Conservation (phyloP, 257 asterid species). For the Thymus quinquecostatus region DNA sequence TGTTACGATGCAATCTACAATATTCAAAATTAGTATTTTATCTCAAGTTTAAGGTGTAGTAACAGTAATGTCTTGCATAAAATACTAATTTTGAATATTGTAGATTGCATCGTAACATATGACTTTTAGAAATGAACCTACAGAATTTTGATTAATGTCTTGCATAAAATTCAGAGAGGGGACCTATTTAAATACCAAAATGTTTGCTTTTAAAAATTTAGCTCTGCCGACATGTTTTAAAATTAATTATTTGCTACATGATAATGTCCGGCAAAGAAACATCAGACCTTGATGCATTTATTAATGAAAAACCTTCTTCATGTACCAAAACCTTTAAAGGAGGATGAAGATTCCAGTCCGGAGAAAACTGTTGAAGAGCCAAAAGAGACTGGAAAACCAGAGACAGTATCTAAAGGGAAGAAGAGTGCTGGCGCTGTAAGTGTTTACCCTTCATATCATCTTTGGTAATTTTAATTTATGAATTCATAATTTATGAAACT, state of each 20-base stretch:
- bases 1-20: too few species aligned
- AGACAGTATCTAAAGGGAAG: conserved; percentile 47
- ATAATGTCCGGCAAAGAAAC: conserved; percentile 8
- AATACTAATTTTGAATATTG: too few species aligned
- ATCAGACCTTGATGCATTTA: conserved; percentile 23
- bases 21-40: too few species aligned
- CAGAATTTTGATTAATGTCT: too few species aligned
- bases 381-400: conserved; percentile 46
- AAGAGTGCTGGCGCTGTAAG: conserved; percentile 56
- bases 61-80: too few species aligned
- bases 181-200: too few species aligned
- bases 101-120: too few species aligned
- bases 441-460: conserved; percentile 10
- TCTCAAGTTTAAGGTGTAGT: too few species aligned
- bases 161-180: too few species aligned
- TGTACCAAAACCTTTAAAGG: conserved; percentile 52
- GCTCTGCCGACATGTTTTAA: conserved; percentile 16
- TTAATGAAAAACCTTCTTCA: conserved; percentile 27
- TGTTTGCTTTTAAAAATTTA: not conserved
- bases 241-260: conserved; percentile 4
- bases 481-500: conserved; percentile 1
- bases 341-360: conserved; percentile 58
- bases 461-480: not conserved
- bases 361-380: conserved; percentile 57
- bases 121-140: too few species aligned